Percentiles rank a stretch among this genome's conserved stretches.
Conservation (phyloP, 1,284 basidiomycete species). For the Trametes pubescens region DNA sequence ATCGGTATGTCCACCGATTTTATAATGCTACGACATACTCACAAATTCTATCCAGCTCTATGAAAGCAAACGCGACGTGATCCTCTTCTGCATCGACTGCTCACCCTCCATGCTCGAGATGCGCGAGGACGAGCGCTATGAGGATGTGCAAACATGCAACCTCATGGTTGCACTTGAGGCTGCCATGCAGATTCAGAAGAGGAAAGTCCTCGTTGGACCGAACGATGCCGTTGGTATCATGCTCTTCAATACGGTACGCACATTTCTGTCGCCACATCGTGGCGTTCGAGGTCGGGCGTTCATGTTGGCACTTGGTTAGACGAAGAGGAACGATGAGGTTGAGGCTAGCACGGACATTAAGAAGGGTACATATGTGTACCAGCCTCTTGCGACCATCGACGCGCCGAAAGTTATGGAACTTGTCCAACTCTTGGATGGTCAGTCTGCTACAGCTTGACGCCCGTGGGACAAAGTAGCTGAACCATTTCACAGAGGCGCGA, state of each 20-base stretch:
- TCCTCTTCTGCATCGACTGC: slow-evolving; percentile 94
- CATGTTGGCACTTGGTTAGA: slow-evolving; percentile 22
- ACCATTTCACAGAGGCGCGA: slow-evolving; percentile 54
- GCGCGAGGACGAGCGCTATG: slow-evolving; percentile 66
- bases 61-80: slow-evolving; percentile 82
- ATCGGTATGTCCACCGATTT: slow-evolving; percentile 54
- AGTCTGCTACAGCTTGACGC: slow-evolving; percentile 30
- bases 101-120: slow-evolving; percentile 88
- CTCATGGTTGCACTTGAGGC: slow-evolving; percentile 79
- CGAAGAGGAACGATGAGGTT: slow-evolving; percentile 55
- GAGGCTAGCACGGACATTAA: slow-evolving; percentile 77
- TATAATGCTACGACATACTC: background rate
- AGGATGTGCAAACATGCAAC: slow-evolving; percentile 70
- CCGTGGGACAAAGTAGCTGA: background rate
- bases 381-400: slow-evolving; percentile 79
- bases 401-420: slow-evolving; percentile 84
- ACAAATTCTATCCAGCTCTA: slow-evolving; percentile 56
- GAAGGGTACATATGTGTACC: slow-evolving; percentile 77
- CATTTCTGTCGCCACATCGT: background rate
- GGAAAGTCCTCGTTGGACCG: slow-evolving; percentile 89
- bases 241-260: slow-evolving; percentile 89
- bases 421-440: slow-evolving; percentile 76
- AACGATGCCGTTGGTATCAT: slow-evolving; percentile 90
- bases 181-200: slow-evolving; percentile 86
- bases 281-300: slow-evolving; percentile 15